Percentiles rank a stretch among this genome's conserved stretches.
These are phyloP conservation scores for Venturia pyrina DNA, from an alignment of 2,329 filamentous ascomycete species.

Conservation along the genomic window DNA sequence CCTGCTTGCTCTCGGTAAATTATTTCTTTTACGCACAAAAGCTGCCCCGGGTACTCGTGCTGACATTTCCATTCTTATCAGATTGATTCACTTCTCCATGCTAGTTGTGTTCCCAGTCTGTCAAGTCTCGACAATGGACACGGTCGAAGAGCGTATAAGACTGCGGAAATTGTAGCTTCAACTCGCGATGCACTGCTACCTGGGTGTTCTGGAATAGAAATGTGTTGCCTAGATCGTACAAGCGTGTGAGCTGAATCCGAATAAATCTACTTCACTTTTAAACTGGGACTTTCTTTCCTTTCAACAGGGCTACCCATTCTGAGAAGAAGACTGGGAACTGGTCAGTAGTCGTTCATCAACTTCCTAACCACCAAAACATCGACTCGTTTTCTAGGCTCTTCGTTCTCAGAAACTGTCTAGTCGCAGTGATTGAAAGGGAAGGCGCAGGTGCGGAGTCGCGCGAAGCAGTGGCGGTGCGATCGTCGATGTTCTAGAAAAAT, in stretches of 20 bases:
- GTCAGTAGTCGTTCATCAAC: background rate
- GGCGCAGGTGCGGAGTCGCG: background rate
- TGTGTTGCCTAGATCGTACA: background rate
- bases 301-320: background rate
- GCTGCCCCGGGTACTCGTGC: too few relatives aligned
- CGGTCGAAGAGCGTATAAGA: too few relatives aligned
- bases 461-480: background rate
- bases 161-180: background rate
- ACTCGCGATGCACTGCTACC: background rate
- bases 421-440: background rate
- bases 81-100: too few relatives aligned
- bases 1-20: too few relatives aligned
- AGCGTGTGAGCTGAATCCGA: background rate
- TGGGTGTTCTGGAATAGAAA: background rate
- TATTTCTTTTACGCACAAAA: too few relatives aligned
- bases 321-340: background rate
- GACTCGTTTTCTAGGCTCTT: background rate
- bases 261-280: background rate
- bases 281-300: too few relatives aligned
- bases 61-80: too few relatives aligned
- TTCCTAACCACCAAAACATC: background rate
- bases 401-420: background rate
- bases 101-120: too few relatives aligned
- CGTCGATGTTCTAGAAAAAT: background rate
- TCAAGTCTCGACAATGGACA: too few relatives aligned